Base-by-base conservation (phyloP, 495 filamentous ascomycete genomes). In the Aspergillus haitiensis region DNA sequence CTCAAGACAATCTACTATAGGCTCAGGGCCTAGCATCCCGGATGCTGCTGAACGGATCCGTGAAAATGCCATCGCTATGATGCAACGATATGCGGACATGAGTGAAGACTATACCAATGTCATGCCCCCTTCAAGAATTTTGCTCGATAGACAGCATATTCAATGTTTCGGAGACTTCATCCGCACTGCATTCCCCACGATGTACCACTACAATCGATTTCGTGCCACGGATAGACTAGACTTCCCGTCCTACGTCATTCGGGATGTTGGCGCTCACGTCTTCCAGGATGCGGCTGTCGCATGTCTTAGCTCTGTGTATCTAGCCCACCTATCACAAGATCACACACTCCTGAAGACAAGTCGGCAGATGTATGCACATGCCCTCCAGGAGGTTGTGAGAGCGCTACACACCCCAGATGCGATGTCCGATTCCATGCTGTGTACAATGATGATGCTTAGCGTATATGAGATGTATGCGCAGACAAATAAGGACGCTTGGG, bases 381-480 rank as follows among this genome's bases (percentile, higher is more conserved):
- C 69, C 1, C 55, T 75, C 36, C 31, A 63, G 7, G 67, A 68
- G 56, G 52, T 70, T 1, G 55, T 69, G 34, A 51, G 45, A 7
- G 70, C 69, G 4, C 48, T 75, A 0, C 49, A 64, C 1, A 67
- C 63, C 6, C 55, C 64, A 12, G 56, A 68, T 6, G 69, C 67
- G 3, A 62, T 63, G 45, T 72, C 69, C 0, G 69, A 70, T 48
- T 70, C 66, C 15, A 74, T 74, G 68, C 52, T 75, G 0, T 68
- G 70, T 47, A 65, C 71, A 3, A 56, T 64, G 8, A 72, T 75
- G 62, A 67, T 74, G 62, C 66, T 75, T n/a, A 70, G 70, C 15
- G 63, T 74, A 6, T 75, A 67, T 55, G 73, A 75, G 46, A 75
- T 74, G 71, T 71, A 70, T 40, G 70, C 70, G 18, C 70, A 67